Base-by-base conservation (phyloP, 1,284 basidiomycete species). In the Sporisorium reilianum region DNA sequence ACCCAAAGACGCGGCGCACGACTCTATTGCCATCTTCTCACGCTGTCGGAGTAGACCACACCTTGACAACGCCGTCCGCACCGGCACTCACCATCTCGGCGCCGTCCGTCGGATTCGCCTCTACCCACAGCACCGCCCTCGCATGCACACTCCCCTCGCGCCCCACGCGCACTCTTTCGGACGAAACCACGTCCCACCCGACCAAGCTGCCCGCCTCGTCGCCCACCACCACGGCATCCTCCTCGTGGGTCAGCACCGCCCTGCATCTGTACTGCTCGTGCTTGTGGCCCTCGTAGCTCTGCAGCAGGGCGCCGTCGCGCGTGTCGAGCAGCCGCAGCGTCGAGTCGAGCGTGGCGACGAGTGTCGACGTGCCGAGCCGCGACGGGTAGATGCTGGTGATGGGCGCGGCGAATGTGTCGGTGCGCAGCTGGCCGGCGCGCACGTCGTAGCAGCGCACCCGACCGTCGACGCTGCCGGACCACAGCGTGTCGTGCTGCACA, bases 401-500 rank as follows among this genome's bases (percentile, higher is more conserved):
- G 1, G 80, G 72, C 10, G 69, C 89, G 11, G 95, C 94, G 64
- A 99, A 89, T 78, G 91, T 94, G 85, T 99, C 97, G 50, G 91
- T 88, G 5, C 91, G 89, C 28, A 97, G 86, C 84, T 95, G 90
- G 23, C 97, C 97, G 87, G 91, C 93, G 49, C 96, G 90, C 32
- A 99, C 86, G 85, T 99, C 97, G 85, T 98, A 98, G 1, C 92
- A 92, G 23, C 97, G 89, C 34, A 97, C 90, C 78, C 91, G 88
- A 1, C 97, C 96, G 77, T 99, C 97, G 2, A 96, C 91, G 0
- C 92, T 94, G 1, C 93, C 93, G 0, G 93, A 89, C 26, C 70
- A 73, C 73, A 98, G 89, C 61, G 89, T 18, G 20, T 57, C 60
- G 1, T 48, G 34, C 89, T 89, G 40, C 88, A 81, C 69, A 85